Conservation (phyloP, 2,329 filamentous ascomycete genomes). For the Aspergillus bombycis region DNA sequence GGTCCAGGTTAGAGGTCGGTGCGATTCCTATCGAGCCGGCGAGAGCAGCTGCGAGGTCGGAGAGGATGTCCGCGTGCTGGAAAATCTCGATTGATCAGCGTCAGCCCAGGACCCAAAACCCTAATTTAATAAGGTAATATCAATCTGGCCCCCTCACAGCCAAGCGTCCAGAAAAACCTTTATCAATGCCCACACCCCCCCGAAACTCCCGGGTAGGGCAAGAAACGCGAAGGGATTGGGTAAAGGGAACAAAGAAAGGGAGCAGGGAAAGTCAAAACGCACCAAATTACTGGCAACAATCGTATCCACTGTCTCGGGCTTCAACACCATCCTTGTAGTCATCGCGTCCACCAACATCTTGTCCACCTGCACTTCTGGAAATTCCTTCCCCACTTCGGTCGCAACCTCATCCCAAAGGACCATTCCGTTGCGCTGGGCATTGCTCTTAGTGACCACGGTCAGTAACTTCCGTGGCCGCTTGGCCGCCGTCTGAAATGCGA, state of each 20-base stretch:
- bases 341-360: conserved; percentile 71
- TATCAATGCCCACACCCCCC: not conserved
- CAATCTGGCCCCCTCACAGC: not conserved
- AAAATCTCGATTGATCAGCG: not conserved
- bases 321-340: conserved; percentile 66
- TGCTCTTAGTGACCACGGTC: conserved; percentile 68
- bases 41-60: conserved; percentile 70
- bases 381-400: conserved; percentile 57
- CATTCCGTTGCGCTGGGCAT: conserved; percentile 68
- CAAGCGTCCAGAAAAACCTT: not conserved
- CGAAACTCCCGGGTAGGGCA: not conserved
- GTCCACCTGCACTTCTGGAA: conserved; percentile 62
- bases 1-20: conserved; percentile 70
- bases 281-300: conserved; percentile 65
- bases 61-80: conserved; percentile 66
- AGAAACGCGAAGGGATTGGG: not conserved
- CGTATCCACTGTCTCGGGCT: conserved; percentile 63
- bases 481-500: conserved; percentile 64
- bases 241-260: not conserved
- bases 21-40: conserved; percentile 74
- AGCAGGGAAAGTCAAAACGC: conserved; percentile 9
- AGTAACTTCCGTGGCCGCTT: conserved; percentile 60
- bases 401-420: conserved; percentile 70
- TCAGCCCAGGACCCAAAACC: not conserved
- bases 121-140: conserved; percentile 1